Percentiles rank a stretch among this genome's conserved stretches.
These are phyloP conservation scores for Diplotaxis tenuifolia DNA, from an alignment of 345 rosid genomes.

Conservation along the genomic window DNA sequence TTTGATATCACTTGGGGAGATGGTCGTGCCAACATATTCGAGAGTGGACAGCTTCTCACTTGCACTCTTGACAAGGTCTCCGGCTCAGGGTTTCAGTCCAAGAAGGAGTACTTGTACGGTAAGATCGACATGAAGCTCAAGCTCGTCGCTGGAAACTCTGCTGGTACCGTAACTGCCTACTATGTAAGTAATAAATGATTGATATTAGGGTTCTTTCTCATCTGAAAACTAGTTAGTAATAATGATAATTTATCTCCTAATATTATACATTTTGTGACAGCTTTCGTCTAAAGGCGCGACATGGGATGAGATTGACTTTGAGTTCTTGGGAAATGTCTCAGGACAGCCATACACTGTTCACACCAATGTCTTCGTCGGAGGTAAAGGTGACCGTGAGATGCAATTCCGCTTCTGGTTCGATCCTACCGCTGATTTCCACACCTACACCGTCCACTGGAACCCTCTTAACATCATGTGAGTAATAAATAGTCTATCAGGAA, in stretches of 20 bases:
- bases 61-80: constrained; percentile 45
- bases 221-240: background rate
- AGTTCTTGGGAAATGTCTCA: constrained; percentile 60
- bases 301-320: constrained; percentile 73
- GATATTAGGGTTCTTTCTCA: background rate
- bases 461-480: constrained; percentile 50
- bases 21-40: constrained; percentile 42
- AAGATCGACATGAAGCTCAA: constrained; percentile 50
- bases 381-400: constrained; percentile 60
- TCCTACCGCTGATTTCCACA: constrained; percentile 61
- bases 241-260: background rate
- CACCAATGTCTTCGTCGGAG: constrained; percentile 61
- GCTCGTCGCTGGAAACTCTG: constrained; percentile 51
- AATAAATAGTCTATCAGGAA: background rate
- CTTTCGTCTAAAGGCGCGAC: constrained; percentile 45
- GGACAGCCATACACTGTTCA: constrained; percentile 62
- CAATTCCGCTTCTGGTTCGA: constrained; percentile 67
- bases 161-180: constrained; percentile 45
- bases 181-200: constrained; percentile 34
- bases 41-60: constrained; percentile 43
- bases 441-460: constrained; percentile 63
- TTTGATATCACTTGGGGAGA: too few species aligned
- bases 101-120: constrained; percentile 42
- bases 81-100: constrained; percentile 54
- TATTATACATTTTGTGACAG: constrained; percentile 31